Evolutionary conservation across 768 basidiomycete genomes (phyloP).

Genomic region (Pulveroboletus sp.): DNA sequence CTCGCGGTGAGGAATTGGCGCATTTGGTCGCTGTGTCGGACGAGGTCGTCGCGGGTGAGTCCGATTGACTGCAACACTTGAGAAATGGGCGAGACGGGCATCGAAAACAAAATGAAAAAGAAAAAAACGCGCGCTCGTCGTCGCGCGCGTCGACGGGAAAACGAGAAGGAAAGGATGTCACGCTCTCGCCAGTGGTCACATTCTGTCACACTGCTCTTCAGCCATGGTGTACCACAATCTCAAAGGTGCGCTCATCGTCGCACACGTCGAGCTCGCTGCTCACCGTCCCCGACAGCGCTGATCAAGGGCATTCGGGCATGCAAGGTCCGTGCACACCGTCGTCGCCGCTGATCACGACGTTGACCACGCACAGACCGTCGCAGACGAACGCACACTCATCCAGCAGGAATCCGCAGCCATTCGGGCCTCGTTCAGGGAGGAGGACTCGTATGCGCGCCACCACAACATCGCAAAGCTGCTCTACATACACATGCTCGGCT

Average conservation of each 20-base stretch:
- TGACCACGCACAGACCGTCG: conserved; percentile 71
- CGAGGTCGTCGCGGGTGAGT: conserved; percentile 73
- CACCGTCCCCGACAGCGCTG: conserved; percentile 55
- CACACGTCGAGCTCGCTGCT: conserved; percentile 17
- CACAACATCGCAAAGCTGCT: conserved; percentile 98
- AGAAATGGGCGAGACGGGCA: conserved; percentile 62
- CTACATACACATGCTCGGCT: conserved; percentile 99
- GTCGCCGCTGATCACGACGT: conserved; percentile 9
- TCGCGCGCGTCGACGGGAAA: conserved; percentile 23
- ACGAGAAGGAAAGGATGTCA: conserved; percentile 11
- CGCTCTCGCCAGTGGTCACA: conserved; percentile 20
- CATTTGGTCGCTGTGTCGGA: conserved; percentile 74
- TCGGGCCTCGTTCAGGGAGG: conserved; percentile 94
- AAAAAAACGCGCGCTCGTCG: conserved; percentile 13
- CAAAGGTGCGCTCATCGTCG: conserved; percentile 53
- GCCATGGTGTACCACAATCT: conserved; percentile 83
- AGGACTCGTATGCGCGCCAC: conserved; percentile 92
- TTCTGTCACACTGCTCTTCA: conserved; percentile 21
- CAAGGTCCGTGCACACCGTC: conserved; percentile 59
- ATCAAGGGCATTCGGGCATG: conserved; percentile 98
- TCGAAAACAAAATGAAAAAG: conserved; percentile 7
- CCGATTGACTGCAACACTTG: conserved; percentile 69
- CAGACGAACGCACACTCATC: conserved; percentile 95
- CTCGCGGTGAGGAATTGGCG: conserved; percentile 55
- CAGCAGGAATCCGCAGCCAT: conserved; percentile 98